Conservation (phyloP, 177 flowering plant species). For the Vitis hybrid region DNA sequence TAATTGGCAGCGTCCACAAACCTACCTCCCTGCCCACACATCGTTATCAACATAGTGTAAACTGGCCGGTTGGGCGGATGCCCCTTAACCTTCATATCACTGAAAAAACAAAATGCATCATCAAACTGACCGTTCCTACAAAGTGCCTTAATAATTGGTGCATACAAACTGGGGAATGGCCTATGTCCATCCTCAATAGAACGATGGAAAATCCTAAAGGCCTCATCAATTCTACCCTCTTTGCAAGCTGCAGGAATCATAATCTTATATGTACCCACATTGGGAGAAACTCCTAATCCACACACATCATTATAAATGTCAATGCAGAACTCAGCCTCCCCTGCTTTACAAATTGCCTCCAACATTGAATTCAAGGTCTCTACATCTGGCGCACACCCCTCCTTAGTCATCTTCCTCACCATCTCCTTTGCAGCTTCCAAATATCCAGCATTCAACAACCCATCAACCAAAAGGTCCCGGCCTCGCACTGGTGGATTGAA, state of each 20-base stretch:
- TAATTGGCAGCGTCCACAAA: conserved; percentile 87
- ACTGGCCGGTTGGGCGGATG: conserved; percentile 90
- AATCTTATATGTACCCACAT: conserved; percentile 63
- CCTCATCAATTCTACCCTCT: conserved; percentile 73
- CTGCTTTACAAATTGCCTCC: conserved; percentile 58
- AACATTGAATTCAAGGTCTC: conserved; percentile 66
- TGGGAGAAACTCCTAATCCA: conserved; percentile 58
- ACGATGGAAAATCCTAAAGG: conserved; percentile 58
- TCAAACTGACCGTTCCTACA: conserved; percentile 76
- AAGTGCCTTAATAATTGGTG: conserved; percentile 72
- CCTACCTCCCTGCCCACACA: conserved; percentile 83
- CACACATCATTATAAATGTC: conserved; percentile 58
- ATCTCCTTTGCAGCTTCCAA: conserved; percentile 77
- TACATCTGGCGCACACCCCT: conserved; percentile 75
- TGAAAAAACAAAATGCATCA: conserved; percentile 86
- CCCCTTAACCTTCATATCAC: conserved; percentile 87
- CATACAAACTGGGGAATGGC: conserved; percentile 92
- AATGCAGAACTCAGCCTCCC: conserved; percentile 72
- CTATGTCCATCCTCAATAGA: conserved; percentile 72
- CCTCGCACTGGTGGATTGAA: conserved; percentile 89
- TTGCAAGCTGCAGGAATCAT: conserved; percentile 75
- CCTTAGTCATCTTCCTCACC: conserved; percentile 79
- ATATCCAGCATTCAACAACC: conserved; percentile 80
- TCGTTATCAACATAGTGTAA: conserved; percentile 84
- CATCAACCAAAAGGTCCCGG: conserved; percentile 82